Conservation (phyloP, 2,329 filamentous ascomycete genomes). For the Sphaerostilbella broomeana region DNA sequence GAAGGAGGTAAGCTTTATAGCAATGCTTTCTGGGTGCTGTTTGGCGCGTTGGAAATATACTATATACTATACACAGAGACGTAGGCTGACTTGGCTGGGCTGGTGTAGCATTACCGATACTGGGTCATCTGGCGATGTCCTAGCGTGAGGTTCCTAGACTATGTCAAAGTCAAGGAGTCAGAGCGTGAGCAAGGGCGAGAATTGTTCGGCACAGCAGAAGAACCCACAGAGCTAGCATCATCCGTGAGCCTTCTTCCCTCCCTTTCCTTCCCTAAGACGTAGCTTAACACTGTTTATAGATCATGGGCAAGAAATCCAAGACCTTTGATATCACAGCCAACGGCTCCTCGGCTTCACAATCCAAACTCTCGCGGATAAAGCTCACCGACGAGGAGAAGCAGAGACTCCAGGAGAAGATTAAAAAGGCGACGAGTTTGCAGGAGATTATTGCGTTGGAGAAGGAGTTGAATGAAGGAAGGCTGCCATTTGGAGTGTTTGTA, state of each 20-base stretch:
- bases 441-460: constrained; percentile 90
- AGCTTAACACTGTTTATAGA: constrained; percentile 39
- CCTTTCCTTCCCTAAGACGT: no score
- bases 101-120: constrained; percentile 77
- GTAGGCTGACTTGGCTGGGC: constrained; percentile 2
- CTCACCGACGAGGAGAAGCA: constrained; percentile 84
- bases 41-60: neutral
- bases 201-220: constrained; percentile 73
- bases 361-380: constrained; percentile 70
- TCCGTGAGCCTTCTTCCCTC: constrained; percentile 41
- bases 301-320: constrained; percentile 77
- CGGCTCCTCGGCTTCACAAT: constrained; percentile 35
- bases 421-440: constrained; percentile 78
- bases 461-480: constrained; percentile 79
- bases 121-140: constrained; percentile 88
- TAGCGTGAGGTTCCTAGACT: constrained; percentile 83
- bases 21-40: constrained; percentile 1
- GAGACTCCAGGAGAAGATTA: constrained; percentile 78
- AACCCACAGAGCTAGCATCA: constrained; percentile 73
- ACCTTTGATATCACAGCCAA: constrained; percentile 55
- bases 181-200: constrained; percentile 72
- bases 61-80: no score
- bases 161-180: constrained; percentile 78
- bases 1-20: constrained; percentile 67
- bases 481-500: constrained; percentile 59